phyloP scores from a whole-genome alignment of 2,329 filamentous ascomycete genomes.

The Aspergillus fischeri region DNA sequence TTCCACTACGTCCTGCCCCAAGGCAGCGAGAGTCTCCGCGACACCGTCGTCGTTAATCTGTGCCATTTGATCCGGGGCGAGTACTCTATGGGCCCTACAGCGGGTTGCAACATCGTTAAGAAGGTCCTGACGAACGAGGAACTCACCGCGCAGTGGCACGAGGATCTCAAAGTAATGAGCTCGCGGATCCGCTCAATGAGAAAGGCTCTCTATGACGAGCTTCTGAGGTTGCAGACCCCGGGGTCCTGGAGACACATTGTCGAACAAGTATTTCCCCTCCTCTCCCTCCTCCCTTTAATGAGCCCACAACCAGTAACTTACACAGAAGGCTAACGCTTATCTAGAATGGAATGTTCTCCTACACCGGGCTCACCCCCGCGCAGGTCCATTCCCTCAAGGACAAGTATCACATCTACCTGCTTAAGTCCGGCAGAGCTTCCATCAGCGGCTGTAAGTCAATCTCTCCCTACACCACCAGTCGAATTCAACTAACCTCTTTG shows the following conservation, averaged over 20 bases:
- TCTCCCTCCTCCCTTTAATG: neutral
- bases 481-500: conserved; percentile 1
- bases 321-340: neutral
- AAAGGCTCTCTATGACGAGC: conserved; percentile 68
- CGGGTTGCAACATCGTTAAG: conserved; percentile 80
- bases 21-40: conserved; percentile 24
- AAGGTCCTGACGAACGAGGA: conserved; percentile 72
- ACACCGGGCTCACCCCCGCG: conserved; percentile 48
- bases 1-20: conserved; percentile 61
- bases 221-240: conserved; percentile 79
- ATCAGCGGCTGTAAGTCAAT: conserved; percentile 35
- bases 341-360: conserved; percentile 83
- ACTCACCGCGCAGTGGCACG: conserved; percentile 84
- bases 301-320: neutral
- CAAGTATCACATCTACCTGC: conserved; percentile 42
- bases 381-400: conserved; percentile 43
- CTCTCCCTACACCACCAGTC: neutral
- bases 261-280: conserved; percentile 64
- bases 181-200: conserved; percentile 93
- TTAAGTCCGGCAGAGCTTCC: conserved; percentile 38
- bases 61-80: conserved; percentile 39
- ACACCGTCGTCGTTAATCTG: conserved; percentile 34
- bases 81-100: conserved; percentile 62
- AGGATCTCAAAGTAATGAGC: conserved; percentile 84
- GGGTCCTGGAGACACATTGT: conserved; percentile 98